These are phyloP conservation scores for Clavispora vitiphila DNA, from an alignment of 805 yeast genomes.

Conservation along the genomic window DNA sequence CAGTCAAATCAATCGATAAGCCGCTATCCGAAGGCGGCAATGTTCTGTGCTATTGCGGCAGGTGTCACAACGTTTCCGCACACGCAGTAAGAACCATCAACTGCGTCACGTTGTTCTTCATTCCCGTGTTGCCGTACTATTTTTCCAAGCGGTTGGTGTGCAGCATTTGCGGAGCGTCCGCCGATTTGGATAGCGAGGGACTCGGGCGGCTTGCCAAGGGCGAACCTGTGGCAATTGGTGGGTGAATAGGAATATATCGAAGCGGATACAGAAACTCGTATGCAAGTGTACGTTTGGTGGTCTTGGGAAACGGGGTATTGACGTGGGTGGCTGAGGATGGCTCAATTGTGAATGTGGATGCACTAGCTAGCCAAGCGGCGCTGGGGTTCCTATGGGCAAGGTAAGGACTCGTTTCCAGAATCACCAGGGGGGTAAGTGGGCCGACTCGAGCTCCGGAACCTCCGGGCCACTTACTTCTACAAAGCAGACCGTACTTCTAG, in stretches of 20 bases:
- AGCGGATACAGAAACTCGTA: too few species aligned
- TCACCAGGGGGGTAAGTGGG: too few species aligned
- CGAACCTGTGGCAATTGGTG: conserved; percentile 14
- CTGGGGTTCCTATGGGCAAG: too few species aligned
- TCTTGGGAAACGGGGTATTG: too few species aligned
- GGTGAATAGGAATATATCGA: conserved; percentile 1
- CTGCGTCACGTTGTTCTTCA: conserved; percentile 31
- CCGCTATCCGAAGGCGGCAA: conserved; percentile 12
- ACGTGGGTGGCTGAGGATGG: too few species aligned
- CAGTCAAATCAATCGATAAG: conserved; percentile 13
- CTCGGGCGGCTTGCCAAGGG: conserved; percentile 10
- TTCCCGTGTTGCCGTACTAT: conserved; percentile 14
- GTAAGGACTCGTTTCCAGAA: too few species aligned
- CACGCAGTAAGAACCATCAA: conserved; percentile 48
- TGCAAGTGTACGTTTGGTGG: too few species aligned
- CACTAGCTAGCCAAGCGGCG: too few species aligned
- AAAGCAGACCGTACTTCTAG: too few species aligned
- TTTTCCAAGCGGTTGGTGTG: conserved; percentile 12
- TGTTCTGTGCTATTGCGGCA: conserved; percentile 41
- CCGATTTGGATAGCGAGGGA: conserved; percentile 13
- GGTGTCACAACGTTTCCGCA: conserved; percentile 55
- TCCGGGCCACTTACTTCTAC: too few species aligned
- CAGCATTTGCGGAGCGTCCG: conserved; percentile 17
- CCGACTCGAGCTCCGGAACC: too few species aligned
- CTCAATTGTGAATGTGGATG: too few species aligned